Conservation (phyloP, 2,329 filamentous ascomycete species). For the Pyricularia sp. region DNA sequence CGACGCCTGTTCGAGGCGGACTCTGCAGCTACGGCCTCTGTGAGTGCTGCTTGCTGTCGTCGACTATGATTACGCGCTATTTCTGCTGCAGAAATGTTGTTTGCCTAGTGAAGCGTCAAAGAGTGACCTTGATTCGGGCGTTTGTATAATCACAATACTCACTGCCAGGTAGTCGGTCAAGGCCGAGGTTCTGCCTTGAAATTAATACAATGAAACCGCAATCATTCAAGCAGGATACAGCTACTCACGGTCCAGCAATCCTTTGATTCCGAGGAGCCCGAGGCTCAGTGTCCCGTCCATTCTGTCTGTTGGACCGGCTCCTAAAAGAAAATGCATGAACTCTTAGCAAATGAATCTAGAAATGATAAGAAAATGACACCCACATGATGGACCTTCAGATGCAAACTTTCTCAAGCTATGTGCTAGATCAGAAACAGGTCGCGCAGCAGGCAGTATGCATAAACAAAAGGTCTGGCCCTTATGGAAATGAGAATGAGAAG, state of each 20-base stretch:
- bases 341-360: neutral
- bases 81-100: constrained; percentile 54
- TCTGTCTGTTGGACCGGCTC: neutral
- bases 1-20: neutral
- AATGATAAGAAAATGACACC: neutral
- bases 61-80: constrained; percentile 25
- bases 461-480: neutral
- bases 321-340: neutral
- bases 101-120: constrained; percentile 32
- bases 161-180: constrained; percentile 41
- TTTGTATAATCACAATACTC: neutral
- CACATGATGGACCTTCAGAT: neutral
- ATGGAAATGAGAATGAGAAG: neutral
- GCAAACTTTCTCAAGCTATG: neutral
- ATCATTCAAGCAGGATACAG: neutral
- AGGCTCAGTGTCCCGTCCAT: neutral
- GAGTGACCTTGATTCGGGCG: neutral
- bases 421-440: neutral
- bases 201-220: neutral
- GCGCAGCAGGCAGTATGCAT: neutral
- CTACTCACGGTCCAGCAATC: constrained; percentile 19
- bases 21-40: neutral
- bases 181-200: constrained; percentile 29
- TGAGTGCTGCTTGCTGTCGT: constrained; percentile 12
- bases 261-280: neutral